These are phyloP conservation scores for Tuber calosporum DNA, from an alignment of 495 filamentous ascomycete genomes.

Conservation along the genomic window DNA sequence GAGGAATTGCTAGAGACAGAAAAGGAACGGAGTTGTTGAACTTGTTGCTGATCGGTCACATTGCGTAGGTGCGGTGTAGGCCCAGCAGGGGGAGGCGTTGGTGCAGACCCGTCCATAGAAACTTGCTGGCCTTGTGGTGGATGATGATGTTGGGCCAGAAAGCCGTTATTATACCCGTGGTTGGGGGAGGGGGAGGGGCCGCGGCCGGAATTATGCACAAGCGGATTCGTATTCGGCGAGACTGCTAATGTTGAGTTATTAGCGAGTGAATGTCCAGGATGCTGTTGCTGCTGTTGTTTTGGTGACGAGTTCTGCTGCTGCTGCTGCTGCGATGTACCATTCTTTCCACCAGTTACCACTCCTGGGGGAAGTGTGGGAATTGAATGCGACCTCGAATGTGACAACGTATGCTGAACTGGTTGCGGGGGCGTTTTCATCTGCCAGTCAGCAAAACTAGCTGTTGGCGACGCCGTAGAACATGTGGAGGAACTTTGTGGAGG, in stretches of 20 bases:
- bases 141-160: slow-evolving; percentile 32
- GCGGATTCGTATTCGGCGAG: slow-evolving; percentile 23
- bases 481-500: slow-evolving; percentile 37
- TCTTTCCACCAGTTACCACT: slow-evolving; percentile 24
- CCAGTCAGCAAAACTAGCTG: slow-evolving; percentile 28
- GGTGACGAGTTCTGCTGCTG: slow-evolving; percentile 28
- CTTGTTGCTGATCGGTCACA: slow-evolving; percentile 33
- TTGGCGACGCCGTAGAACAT: slow-evolving; percentile 29
- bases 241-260: slow-evolving; percentile 24
- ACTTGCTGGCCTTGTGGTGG: slow-evolving; percentile 33
- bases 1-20: slow-evolving; percentile 26
- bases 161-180: slow-evolving; percentile 29
- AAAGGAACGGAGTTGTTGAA: slow-evolving; percentile 31
- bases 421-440: slow-evolving; percentile 38
- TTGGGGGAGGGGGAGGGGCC: slow-evolving; percentile 33
- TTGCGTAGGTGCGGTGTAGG: slow-evolving; percentile 25
- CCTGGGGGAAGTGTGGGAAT: slow-evolving; percentile 33
- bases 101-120: slow-evolving; percentile 27
- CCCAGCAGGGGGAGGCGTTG: slow-evolving; percentile 19
- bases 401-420: slow-evolving; percentile 36
- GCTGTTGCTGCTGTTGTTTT: slow-evolving; percentile 28
- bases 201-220: slow-evolving; percentile 26
- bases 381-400: slow-evolving; percentile 37
- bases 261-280: slow-evolving; percentile 28
- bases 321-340: slow-evolving; percentile 32